Conservation (phyloP, 352 stramenopile genomes). For the Globisporangium irregulare region DNA sequence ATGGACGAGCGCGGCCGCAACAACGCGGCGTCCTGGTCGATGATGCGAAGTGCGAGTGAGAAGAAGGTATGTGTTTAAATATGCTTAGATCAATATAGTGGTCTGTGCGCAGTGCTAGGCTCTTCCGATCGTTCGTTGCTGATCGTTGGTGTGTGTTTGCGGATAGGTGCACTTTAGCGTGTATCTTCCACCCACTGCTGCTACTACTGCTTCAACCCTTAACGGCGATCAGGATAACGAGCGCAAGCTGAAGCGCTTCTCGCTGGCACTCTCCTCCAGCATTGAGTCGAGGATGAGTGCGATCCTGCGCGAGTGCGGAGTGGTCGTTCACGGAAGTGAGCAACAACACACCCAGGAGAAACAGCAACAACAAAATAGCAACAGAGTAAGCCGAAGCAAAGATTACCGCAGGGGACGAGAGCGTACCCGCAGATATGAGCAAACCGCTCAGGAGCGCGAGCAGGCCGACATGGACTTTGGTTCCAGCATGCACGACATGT, state of each 20-base stretch:
- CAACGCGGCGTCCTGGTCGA: conserved; percentile 4
- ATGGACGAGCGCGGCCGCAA: conserved; percentile 42
- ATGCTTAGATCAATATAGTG: neutral
- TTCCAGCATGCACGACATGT: conserved; percentile 41
- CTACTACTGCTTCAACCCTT: neutral
- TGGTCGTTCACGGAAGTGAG: conserved; percentile 23
- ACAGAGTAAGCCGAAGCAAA: neutral
- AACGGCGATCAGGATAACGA: conserved; percentile 6
- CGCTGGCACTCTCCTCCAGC: conserved; percentile 36
- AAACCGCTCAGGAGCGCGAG: conserved; percentile 7
- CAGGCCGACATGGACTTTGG: conserved; percentile 54
- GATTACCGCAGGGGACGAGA: conserved; percentile 3
- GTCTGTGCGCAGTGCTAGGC: neutral
- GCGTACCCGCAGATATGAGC: conserved; percentile 10
- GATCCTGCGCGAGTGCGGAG: conserved; percentile 52
- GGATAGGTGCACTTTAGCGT: conserved; percentile 37
- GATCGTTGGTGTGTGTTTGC: neutral
- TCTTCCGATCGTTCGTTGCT: neutral
- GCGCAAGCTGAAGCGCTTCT: conserved; percentile 41
- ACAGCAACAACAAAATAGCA: neutral
- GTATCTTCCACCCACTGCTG: conserved; percentile 14
- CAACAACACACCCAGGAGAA: neutral
- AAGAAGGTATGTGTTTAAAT: neutral
- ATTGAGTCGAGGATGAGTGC: conserved; percentile 49
- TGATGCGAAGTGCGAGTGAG: neutral